Conservation (phyloP, 75 land plant species). For the Isoetes taiwanensis region DNA sequence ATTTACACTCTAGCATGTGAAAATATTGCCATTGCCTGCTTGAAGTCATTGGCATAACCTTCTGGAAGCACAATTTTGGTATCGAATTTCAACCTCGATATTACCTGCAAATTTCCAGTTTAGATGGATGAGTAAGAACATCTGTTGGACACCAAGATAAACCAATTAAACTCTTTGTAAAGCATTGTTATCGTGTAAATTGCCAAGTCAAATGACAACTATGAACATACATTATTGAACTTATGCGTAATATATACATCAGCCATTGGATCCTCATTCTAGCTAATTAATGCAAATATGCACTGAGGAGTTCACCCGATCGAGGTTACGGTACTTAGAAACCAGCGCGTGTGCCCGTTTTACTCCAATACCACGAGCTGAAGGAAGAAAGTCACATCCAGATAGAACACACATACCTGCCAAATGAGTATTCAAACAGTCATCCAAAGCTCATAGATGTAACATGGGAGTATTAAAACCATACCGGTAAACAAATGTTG, state of each 20-base stretch:
- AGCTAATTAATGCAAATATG: background rate
- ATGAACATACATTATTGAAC: no score
- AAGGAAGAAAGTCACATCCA: conserved; percentile 84
- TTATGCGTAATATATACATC: no score
- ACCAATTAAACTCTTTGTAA: no score
- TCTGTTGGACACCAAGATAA: no score
- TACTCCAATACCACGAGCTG: conserved; percentile 68
- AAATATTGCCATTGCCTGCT: conserved; percentile 66
- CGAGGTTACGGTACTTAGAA: conserved; percentile 52
- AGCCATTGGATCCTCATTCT: background rate
- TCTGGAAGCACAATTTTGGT: conserved; percentile 47
- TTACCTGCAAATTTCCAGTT: conserved; percentile 29
- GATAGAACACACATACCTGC: conserved; percentile 86
- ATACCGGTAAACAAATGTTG: conserved; percentile 49
- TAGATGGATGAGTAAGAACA: no score
- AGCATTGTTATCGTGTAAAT: no score
- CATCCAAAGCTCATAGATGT: no score
- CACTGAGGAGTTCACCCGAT: conserved; percentile 59
- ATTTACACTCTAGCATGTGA: conserved; percentile 62
- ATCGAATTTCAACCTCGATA: conserved; percentile 44
- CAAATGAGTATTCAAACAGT: no score
- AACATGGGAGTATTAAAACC: no score
- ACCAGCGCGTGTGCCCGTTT: conserved; percentile 52
- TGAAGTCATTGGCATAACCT: conserved; percentile 45
- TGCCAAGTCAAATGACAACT: no score